phyloP scores from a whole-genome alignment of 1,284 basidiomycete species.

The Ustilago hordei region DNA sequence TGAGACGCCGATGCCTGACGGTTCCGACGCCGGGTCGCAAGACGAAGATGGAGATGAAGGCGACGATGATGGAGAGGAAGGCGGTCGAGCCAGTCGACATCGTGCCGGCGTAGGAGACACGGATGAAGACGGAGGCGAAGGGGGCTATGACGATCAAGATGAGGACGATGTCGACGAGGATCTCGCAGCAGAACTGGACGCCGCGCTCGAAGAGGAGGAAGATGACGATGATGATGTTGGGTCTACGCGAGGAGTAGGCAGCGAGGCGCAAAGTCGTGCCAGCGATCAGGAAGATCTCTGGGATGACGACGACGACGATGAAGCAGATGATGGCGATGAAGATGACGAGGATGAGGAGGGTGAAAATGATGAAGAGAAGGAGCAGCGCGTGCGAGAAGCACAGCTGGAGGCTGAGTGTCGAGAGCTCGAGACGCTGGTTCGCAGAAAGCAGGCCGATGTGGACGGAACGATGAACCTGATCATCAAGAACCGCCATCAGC shows the following conservation, averaged over 20 bases:
- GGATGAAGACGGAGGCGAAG: constrained; percentile 71
- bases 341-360: constrained; percentile 77
- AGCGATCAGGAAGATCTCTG: constrained; percentile 61
- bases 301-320: constrained; percentile 66
- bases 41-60: constrained; percentile 47
- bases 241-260: constrained; percentile 65
- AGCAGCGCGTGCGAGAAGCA: constrained; percentile 63
- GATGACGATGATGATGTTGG: constrained; percentile 75
- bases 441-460: constrained; percentile 64
- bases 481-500: constrained; percentile 67
- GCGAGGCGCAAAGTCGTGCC: constrained; percentile 56
- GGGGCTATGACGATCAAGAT: constrained; percentile 72
- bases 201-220: constrained; percentile 69
- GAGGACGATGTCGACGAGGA: constrained; percentile 75
- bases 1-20: constrained; percentile 40
- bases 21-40: constrained; percentile 34
- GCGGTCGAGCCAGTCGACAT: constrained; percentile 35
- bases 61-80: constrained; percentile 32
- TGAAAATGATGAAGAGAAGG: constrained; percentile 66
- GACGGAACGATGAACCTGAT: constrained; percentile 65
- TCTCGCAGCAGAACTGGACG: constrained; percentile 72
- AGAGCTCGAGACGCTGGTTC: constrained; percentile 67
- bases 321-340: constrained; percentile 81
- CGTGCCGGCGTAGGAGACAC: constrained; percentile 45
- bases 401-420: constrained; percentile 67